Evolutionary conservation across 1,284 basidiomycete genomes (phyloP).

Genomic region (Malassezia sympodialis): DNA sequence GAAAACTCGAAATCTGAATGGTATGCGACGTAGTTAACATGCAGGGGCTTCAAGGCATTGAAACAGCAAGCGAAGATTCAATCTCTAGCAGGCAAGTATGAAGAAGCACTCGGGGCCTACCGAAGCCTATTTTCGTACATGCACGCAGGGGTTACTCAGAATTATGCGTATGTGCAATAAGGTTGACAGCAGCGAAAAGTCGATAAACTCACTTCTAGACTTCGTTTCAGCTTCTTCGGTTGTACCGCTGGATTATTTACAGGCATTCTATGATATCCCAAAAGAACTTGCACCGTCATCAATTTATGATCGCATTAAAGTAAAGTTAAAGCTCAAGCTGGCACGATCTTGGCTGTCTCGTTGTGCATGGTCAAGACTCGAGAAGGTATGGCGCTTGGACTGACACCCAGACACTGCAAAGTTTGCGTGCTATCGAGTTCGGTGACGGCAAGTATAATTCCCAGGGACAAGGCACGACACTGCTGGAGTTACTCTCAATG

Average conservation of each 20-base stretch:
- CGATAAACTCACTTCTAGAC: slow-evolving; percentile 95
- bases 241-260: slow-evolving; percentile 75
- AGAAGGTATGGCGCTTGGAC: not conserved
- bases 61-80: slow-evolving; percentile 95
- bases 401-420: slow-evolving; percentile 51
- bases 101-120: slow-evolving; percentile 77
- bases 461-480: slow-evolving; percentile 76
- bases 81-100: slow-evolving; percentile 66
- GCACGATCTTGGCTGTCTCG: slow-evolving; percentile 95
- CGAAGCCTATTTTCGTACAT: slow-evolving; percentile 77
- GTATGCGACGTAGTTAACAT: slow-evolving; percentile 10
- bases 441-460: slow-evolving; percentile 63
- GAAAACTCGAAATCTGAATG: slow-evolving; percentile 83
- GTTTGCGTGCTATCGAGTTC: slow-evolving; percentile 52
- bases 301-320: slow-evolving; percentile 87
- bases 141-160: slow-evolving; percentile 36
- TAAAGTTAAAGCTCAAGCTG: slow-evolving; percentile 91
- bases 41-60: slow-evolving; percentile 89
- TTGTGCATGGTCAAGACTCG: slow-evolving; percentile 73
- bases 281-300: slow-evolving; percentile 82
- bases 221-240: slow-evolving; percentile 67
- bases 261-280: slow-evolving; percentile 78
- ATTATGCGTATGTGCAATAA: slow-evolving; percentile 22
- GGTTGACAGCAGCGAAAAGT: slow-evolving; percentile 60
- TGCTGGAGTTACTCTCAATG: slow-evolving; percentile 94